Conservation (phyloP, 345 rosid genomes). For the Barbarea vulgaris region DNA sequence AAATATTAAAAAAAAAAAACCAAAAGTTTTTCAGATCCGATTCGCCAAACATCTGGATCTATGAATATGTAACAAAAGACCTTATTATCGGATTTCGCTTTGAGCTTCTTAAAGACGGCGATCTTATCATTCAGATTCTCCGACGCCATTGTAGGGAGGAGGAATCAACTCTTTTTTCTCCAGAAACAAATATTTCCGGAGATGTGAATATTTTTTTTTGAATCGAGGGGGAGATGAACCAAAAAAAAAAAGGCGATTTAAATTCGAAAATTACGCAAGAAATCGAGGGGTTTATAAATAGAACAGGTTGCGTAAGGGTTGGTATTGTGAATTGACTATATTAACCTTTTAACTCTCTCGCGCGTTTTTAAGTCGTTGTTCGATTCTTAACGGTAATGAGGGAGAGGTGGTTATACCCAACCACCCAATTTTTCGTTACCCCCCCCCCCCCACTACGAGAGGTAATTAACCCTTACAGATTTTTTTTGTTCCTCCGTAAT, state of each 20-base stretch:
- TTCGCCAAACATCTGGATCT: not conserved
- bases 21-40: constrained; percentile 1
- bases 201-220: not conserved
- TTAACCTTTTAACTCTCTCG: constrained; percentile 21
- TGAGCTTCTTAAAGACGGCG: constrained; percentile 72
- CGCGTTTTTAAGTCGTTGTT: constrained; percentile 6
- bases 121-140: constrained; percentile 67
- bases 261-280: constrained; percentile 7
- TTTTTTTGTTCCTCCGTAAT: not conserved
- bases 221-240: not conserved
- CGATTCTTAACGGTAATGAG: constrained; percentile 29
- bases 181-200: constrained; percentile 10
- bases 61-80: constrained; percentile 35
- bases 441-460: not conserved
- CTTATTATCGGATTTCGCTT: constrained; percentile 90
- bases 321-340: not conserved
- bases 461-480: not conserved
- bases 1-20: not conserved
- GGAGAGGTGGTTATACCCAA: not conserved
- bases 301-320: constrained; percentile 26
- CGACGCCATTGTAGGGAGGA: constrained; percentile 54
- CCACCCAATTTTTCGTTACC: constrained; percentile 9
- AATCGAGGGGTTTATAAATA: constrained; percentile 36
- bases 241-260: not conserved
- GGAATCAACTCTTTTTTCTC: not conserved